Evolutionary conservation across 2,329 filamentous ascomycete species (phyloP), one percentile per base, ranked within the genome.

Genomic region (Fusarium goolgardi): DNA sequence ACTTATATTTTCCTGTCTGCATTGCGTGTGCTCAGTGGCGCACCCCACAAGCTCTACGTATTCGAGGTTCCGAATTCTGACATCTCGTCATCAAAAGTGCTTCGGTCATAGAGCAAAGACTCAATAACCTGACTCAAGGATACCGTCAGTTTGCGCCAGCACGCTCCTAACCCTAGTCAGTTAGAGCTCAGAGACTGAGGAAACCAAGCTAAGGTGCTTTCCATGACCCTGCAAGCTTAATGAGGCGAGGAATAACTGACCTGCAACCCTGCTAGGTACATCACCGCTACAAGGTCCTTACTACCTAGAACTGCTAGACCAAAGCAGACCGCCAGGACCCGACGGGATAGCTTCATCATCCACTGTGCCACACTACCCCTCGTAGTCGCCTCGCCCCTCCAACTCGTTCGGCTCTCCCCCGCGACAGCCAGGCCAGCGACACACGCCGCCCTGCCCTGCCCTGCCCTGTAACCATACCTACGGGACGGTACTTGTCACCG

Each of bases 21-120:
- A 41, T 61, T 69, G 51, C 62, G 65, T 54, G 59, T 62, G 65
- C 69, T 65, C 67, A 66, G 71, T 73, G 69, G 71, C 62, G 69
- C 62, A 64, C 61, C 59, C 69, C 64, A 67, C 60, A 67, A 45
- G 35, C 54, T 65, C 51, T 50, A 55, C 47, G 23, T 25, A 51
- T 51, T 51, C 13, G 39, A 52, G 34, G 31, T 52, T 58, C 39
- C 25, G 27, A 29, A 29, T 47, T 63, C 34, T 47, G 52, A 37
- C 41, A 39, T 55, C 32, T 39, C 49, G 18, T 15, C 40, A 31
- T 55, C 56, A 62, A 21, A 60, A 68, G 56, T 52, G 55, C 41
- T 60, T 54, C 51, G 49, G 61, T 69, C 65, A 69, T 62, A 20
- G n/a, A 39, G n/a, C 37, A 35, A 49, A 52, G 43, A 11, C 41